Evolutionary conservation across 2,329 filamentous ascomycete species (phyloP), one percentile per base, ranked within the genome.

Genomic region (Nannizziopsis barbatae): DNA sequence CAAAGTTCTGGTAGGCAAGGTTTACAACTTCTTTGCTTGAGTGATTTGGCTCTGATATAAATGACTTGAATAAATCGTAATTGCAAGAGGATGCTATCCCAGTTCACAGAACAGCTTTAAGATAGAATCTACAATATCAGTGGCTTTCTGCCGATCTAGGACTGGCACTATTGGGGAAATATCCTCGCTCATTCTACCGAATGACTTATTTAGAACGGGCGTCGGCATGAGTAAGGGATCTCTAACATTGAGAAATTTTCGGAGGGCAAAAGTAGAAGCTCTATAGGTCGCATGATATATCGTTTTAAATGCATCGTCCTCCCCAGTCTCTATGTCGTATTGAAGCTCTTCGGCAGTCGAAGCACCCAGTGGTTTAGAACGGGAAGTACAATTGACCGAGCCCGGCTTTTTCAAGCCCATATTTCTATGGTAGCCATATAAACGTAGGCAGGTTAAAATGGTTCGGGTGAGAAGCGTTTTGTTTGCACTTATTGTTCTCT

Each of bases 211-310:
- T 32, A n/a, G 11, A 1, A n/a, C 42, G 30, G 14, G 11, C 5
- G 17, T 22, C 22, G 9, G 22, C 2, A 3, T 15, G 12, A 11
- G 50, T 15, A 35, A 14, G 42, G 44, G 4, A 27, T 11, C n/a
- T 11, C 50, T 32, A 14, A 58, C 55, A 45, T 62, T 68, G 42
- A 69, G 47, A 46, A 65, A 68, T 46, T 59, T 64, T 12, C 67
- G 61, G n/a, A 70, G 53, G 15, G 66, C 66, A 59, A 69, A 70
- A 6, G 60, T 64, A 4, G 67, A 63, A 22, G 67, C 66, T 40
- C 65, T 65, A 52, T 70, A 70, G 3, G 66, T 69, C 10, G 65
- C 65, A 51, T 70, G 66, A 45, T 70, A 70, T 65, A 69, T 67
- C 12, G 61, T 51, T 42, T 68, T 69, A 47, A 69, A 70, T 10